Evolutionary conservation across 768 basidiomycete genomes (phyloP), one percentile per base, ranked within the genome.

Genomic region (Mycena filopes): DNA sequence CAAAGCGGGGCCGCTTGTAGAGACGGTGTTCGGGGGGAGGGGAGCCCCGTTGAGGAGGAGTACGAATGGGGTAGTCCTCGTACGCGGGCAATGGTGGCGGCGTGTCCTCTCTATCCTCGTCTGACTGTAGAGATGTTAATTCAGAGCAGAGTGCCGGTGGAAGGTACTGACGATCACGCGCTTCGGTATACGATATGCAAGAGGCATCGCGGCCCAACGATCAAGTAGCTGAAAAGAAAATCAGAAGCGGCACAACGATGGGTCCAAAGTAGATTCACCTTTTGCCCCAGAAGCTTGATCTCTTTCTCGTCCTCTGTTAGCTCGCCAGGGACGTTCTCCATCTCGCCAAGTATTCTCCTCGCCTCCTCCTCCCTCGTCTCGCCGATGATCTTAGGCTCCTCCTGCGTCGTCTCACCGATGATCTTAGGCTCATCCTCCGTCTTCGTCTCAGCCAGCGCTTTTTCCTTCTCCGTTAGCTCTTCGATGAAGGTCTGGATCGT

Each of bases 141-240:
- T 47, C 10, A 54, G 4, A 31, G 25, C n/a, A 2, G 48, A 20
- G 49, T 16, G 16, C 23, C 15, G 28, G 28, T 20, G 23, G 36
- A 46, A 10, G 40, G 21, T 8, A 49, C 53, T 21, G 8, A 31
- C 51, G 29, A 64, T 36, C 36, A 82, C 70, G 60, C 91, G 84
- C 74, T 94, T 93, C 18, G 95, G 93, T 86, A 98, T 97, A 70
- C 94, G 88, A 75, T 91, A 96, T 28, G 86, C 91, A n/a, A 87
- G 74, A 31, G 89, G 89, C 46, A 98, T 82, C 2, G 83, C 82
- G 21, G 86, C 84, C 97, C 97, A 99, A 60, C 91, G 85, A 15
- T 86, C 87, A 10, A 96, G 79, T 5, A 98, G 82, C 92, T 96
- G 67, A 3, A 65, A 48, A 36, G n/a, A 5, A 23, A 41, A 38